These are phyloP conservation scores for Scolecobasidium constrictum DNA, from an alignment of 2,329 filamentous ascomycete genomes.

Conservation along the genomic window DNA sequence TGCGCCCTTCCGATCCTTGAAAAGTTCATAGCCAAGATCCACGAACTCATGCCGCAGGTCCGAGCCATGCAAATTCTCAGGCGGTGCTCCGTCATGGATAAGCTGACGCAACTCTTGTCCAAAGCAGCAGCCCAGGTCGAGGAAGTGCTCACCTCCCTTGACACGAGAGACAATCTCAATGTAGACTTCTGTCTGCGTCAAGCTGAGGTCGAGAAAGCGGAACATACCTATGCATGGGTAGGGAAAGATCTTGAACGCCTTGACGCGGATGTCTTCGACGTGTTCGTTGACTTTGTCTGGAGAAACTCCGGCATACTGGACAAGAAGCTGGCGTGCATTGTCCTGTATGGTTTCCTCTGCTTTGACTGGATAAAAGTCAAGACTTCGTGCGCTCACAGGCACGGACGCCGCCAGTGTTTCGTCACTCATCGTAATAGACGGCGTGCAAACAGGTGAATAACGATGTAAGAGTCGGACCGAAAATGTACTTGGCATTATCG, in stretches of 20 bases:
- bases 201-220: constrained; percentile 23
- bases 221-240: constrained; percentile 27
- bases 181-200: constrained; percentile 19
- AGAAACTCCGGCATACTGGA: constrained; percentile 4
- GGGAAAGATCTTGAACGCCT: constrained; percentile 10
- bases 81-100: constrained; percentile 24
- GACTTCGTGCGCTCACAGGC: neutral
- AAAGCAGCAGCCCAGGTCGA: constrained; percentile 36
- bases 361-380: constrained; percentile 7
- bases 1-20: constrained; percentile 19
- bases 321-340: neutral
- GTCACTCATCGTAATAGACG: too few relatives aligned
- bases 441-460: too few relatives aligned
- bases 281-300: constrained; percentile 5
- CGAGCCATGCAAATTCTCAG: constrained; percentile 26
- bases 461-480: too few relatives aligned
- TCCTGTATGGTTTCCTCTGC: neutral
- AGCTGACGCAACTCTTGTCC: constrained; percentile 35
- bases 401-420: too few relatives aligned
- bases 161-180: constrained; percentile 22
- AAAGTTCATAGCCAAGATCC: constrained; percentile 38
- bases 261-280: constrained; percentile 6
- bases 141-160: constrained; percentile 22
- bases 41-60: constrained; percentile 35
- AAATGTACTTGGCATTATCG: too few relatives aligned